phyloP scores from a whole-genome alignment of 441 rosid genomes.

The Theobroma grandiflorum region DNA sequence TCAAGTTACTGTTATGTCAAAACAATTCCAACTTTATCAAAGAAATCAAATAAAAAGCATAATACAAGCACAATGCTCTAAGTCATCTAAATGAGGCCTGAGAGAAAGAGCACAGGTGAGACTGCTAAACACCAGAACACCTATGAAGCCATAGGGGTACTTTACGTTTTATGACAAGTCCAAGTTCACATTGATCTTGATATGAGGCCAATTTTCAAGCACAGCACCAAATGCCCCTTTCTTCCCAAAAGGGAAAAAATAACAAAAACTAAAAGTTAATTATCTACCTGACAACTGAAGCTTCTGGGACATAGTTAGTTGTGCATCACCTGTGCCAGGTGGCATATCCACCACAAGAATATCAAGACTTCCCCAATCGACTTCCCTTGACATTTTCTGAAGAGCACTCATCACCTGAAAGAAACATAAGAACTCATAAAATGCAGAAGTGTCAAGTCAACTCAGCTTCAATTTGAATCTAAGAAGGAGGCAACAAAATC shows the following conservation, averaged over 20 bases:
- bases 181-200: not conserved
- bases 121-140: not conserved
- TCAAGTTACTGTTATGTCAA: slow-evolving; percentile 2
- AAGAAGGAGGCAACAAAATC: not conserved
- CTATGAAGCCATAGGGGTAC: not conserved
- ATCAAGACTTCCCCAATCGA: slow-evolving; percentile 76
- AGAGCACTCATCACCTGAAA: slow-evolving; percentile 76
- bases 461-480: not conserved
- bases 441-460: not conserved
- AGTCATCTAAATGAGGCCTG: not conserved
- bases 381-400: slow-evolving; percentile 71
- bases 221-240: not conserved
- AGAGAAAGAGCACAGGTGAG: not conserved
- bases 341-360: slow-evolving; percentile 88
- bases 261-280: slow-evolving; percentile 1
- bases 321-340: slow-evolving; percentile 83
- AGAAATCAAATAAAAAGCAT: not conserved
- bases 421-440: slow-evolving; percentile 26
- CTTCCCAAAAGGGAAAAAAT: not conserved
- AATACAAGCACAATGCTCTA: slow-evolving; percentile 2
- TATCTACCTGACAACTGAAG: slow-evolving; percentile 73
- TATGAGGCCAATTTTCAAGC: slow-evolving; percentile 6
- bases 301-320: slow-evolving; percentile 68
- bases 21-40: not conserved
- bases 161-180: slow-evolving; percentile 9